Conservation (phyloP, 345 rosid genomes). For the Lenwebbia sp. region DNA sequence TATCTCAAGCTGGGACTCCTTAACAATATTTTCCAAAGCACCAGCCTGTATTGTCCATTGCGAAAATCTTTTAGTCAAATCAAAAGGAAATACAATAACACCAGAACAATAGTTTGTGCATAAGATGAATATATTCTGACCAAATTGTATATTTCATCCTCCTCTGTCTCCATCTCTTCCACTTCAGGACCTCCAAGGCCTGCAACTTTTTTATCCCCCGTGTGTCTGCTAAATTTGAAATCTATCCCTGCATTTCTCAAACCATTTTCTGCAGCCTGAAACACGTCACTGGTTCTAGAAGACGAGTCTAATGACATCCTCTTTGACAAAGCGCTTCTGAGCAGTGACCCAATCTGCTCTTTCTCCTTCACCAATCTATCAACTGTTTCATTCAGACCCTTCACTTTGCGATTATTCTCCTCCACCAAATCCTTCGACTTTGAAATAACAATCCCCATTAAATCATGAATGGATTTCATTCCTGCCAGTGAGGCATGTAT, state of each 20-base stretch:
- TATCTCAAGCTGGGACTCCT: constrained; percentile 86
- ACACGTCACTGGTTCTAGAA: constrained; percentile 50
- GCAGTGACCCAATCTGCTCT: constrained; percentile 78
- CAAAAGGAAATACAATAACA: not conserved
- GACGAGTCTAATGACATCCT: constrained; percentile 42
- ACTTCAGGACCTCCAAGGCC: constrained; percentile 15
- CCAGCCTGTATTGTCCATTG: constrained; percentile 47
- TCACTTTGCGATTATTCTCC: constrained; percentile 53
- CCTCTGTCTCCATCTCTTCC: constrained; percentile 32
- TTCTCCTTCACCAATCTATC: constrained; percentile 68
- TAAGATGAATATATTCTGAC: constrained; percentile 18
- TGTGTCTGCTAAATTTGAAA: constrained; percentile 41
- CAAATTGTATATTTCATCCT: constrained; percentile 75
- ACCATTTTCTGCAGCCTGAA: constrained; percentile 86
- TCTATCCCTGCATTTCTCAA: constrained; percentile 66
- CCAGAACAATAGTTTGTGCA: not conserved
- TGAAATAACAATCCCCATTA: constrained; percentile 47
- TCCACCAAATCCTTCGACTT: constrained; percentile 53
- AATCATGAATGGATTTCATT: constrained; percentile 73
- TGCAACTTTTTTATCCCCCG: constrained; percentile 24
- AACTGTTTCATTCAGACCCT: constrained; percentile 62
- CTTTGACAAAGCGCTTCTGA: constrained; percentile 81
- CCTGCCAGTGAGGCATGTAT: constrained; percentile 87
- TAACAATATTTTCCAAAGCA: constrained; percentile 87
- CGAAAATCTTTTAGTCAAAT: not conserved